phyloP scores from a whole-genome alignment of 495 filamentous ascomycete genomes.

The Peziza echinospora region DNA sequence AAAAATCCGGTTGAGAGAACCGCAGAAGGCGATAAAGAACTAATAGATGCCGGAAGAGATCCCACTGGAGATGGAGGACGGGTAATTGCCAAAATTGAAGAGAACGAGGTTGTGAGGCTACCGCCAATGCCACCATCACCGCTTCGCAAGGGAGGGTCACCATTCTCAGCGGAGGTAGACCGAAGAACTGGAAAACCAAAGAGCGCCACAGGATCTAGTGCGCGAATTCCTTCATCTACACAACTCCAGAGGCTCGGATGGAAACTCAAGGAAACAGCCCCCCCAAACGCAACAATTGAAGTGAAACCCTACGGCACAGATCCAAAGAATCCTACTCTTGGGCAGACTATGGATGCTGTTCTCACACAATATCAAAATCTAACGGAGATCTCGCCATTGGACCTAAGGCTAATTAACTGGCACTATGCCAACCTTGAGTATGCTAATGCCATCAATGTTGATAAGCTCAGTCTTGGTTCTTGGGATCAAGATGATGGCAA shows the following conservation, averaged over 20 bases:
- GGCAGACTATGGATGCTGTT: constrained; percentile 73
- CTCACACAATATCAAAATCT: constrained; percentile 68
- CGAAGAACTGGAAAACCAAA: constrained; percentile 20
- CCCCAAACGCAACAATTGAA: constrained; percentile 44
- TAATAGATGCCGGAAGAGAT: constrained; percentile 69
- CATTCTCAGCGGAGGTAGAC: constrained; percentile 20
- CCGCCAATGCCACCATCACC: constrained; percentile 25
- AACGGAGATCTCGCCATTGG: constrained; percentile 61
- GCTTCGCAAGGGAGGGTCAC: constrained; percentile 24
- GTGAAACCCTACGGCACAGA: constrained; percentile 42
- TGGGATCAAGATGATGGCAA: constrained; percentile 97
- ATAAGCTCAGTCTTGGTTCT: constrained; percentile 65
- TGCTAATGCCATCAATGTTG: constrained; percentile 74
- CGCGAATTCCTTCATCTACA: constrained; percentile 24
- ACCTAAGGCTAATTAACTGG: constrained; percentile 87
- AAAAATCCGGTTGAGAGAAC: constrained; percentile 43
- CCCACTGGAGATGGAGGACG: constrained; percentile 45
- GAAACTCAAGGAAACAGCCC: constrained; percentile 43
- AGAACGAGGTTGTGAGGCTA: constrained; percentile 23
- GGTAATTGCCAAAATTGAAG: constrained; percentile 51
- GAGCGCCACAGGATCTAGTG: constrained; percentile 22
- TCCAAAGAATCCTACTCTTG: constrained; percentile 47
- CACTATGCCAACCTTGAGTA: constrained; percentile 97
- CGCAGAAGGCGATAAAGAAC: constrained; percentile 61
- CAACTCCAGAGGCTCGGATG: constrained; percentile 42